These are phyloP conservation scores for Glycyrrhiza uralensis DNA, from an alignment of 306 rosid species.

Conservation along the genomic window DNA sequence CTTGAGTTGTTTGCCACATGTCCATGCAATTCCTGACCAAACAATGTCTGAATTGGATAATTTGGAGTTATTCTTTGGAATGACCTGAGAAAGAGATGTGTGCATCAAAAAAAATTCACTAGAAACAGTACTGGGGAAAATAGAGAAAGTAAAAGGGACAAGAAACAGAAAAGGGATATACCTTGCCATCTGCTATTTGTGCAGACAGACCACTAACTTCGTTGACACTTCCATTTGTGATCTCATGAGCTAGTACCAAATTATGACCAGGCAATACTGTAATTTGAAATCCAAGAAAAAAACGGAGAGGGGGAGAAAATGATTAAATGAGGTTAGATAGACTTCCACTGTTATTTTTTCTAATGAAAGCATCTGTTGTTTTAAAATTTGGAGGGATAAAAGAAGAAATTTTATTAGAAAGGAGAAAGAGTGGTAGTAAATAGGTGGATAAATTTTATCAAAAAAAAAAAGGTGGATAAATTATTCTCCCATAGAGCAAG, in stretches of 20 bases:
- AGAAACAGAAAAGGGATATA: conserved; percentile 16
- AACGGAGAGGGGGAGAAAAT: background rate
- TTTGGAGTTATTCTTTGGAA: conserved; percentile 49
- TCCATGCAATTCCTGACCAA: conserved; percentile 95
- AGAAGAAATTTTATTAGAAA: background rate
- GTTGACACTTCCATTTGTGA: conserved; percentile 35
- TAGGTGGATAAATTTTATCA: background rate
- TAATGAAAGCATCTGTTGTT: background rate
- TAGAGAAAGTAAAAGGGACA: background rate
- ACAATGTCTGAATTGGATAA: conserved; percentile 67
- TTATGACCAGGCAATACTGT: conserved; percentile 53
- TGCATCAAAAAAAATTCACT: conserved; percentile 16
- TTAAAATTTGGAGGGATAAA: background rate
- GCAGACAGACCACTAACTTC: conserved; percentile 39
- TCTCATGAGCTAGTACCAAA: conserved; percentile 38
- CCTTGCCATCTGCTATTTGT: conserved; percentile 45
- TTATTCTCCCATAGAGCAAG: background rate
- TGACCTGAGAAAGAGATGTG: conserved; percentile 45
- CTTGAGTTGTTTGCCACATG: conserved; percentile 91
- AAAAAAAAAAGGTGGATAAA: too few species aligned
- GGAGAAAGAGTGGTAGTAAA: background rate
- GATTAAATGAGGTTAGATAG: background rate
- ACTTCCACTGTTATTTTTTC: conserved; percentile 1
- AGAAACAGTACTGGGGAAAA: background rate
- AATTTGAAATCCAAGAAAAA: background rate